Evolutionary conservation across 345 rosid genomes (phyloP).

Genomic region (Brassica cretica): DNA sequence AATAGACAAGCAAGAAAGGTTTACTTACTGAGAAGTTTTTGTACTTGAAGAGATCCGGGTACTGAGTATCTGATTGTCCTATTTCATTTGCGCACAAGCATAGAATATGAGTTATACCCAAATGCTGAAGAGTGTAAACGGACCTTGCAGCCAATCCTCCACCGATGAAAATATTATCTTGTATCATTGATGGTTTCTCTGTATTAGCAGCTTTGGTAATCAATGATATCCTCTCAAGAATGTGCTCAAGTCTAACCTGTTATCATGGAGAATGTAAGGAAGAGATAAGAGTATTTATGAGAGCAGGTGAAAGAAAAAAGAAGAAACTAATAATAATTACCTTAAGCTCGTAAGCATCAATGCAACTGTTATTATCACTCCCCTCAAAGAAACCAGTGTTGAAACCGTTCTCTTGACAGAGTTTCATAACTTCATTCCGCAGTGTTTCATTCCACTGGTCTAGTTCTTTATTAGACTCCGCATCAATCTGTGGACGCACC

Average conservation of each 20-base stretch:
- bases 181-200: constrained; percentile 87
- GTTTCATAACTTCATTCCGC: constrained; percentile 76
- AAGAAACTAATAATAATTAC: constrained; percentile 34
- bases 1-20: no score
- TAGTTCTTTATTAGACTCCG: constrained; percentile 82
- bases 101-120: constrained; percentile 77
- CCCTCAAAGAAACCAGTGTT: constrained; percentile 93
- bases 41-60: constrained; percentile 73
- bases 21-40: constrained; percentile 79
- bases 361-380: constrained; percentile 72
- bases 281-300: background rate
- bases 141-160: constrained; percentile 96
- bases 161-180: constrained; percentile 73
- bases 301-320: background rate
- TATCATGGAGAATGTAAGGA: constrained; percentile 20
- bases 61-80: constrained; percentile 94
- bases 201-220: constrained; percentile 94
- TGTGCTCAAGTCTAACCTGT: constrained; percentile 97
- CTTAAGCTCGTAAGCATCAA: constrained; percentile 97
- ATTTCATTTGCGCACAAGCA: constrained; percentile 97
- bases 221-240: constrained; percentile 91
- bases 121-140: constrained; percentile 70
- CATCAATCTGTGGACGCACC: constrained; percentile 61
- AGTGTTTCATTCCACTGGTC: constrained; percentile 98
- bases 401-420: constrained; percentile 93